These are phyloP conservation scores for Cyclospora cayetanensis DNA, from an alignment of 169 alveolate genomes.

Conservation along the genomic window DNA sequence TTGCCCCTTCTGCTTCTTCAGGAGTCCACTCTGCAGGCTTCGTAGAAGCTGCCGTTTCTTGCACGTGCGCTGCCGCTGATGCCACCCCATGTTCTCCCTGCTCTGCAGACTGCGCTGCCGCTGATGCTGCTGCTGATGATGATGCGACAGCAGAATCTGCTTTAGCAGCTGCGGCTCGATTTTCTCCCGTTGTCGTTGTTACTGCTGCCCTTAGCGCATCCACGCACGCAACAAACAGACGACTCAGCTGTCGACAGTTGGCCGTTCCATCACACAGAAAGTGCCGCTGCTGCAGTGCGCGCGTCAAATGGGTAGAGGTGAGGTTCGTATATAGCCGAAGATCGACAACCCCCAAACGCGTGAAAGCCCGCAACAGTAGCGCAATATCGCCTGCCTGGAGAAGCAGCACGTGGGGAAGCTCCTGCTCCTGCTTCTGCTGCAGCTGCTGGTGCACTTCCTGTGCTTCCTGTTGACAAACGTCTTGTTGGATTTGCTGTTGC, in stretches of 20 bases:
- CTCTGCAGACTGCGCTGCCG: no score
- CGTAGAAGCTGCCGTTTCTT: not conserved
- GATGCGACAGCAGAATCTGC: not conserved
- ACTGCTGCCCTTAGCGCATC: slow-evolving; percentile 26
- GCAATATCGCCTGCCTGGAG: not conserved
- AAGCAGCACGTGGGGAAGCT: not conserved
- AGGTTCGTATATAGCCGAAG: slow-evolving; percentile 9
- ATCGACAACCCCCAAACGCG: not conserved
- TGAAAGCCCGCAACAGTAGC: not conserved
- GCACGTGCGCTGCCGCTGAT: not conserved
- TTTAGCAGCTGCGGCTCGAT: not conserved
- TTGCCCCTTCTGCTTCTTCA: slow-evolving; percentile 19
- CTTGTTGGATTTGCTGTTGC: not conserved
- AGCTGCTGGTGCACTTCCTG: not conserved
- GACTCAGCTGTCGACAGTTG: not conserved
- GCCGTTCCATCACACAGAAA: not conserved
- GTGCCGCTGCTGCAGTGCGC: slow-evolving; percentile 50
- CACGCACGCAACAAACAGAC: slow-evolving; percentile 2
- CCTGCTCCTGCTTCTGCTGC: not conserved
- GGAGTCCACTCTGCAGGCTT: not conserved
- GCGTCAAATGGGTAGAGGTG: not conserved
- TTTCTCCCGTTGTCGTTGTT: not conserved
- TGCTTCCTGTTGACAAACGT: not conserved
- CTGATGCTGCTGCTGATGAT: slow-evolving; percentile 8
- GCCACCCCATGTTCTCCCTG: no score